Conservation (phyloP, 805 yeast genomes). For the Nakazawaea anatomiae region DNA sequence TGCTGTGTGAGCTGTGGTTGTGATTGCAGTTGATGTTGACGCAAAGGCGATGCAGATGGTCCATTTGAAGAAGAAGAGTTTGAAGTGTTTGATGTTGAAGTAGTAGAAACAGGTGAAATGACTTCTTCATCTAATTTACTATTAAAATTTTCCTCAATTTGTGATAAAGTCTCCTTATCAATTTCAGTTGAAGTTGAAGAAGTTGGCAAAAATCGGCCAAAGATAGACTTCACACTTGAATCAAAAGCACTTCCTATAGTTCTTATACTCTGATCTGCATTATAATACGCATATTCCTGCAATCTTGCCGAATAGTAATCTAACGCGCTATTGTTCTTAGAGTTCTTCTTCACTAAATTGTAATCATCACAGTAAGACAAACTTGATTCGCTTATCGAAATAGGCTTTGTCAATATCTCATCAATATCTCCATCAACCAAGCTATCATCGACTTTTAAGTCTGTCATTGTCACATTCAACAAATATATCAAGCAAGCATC, state of each 20-base stretch:
- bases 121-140: not conserved
- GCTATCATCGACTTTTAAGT: constrained; percentile 14
- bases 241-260: constrained; percentile 29
- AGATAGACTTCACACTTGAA: constrained; percentile 24
- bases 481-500: constrained; percentile 30
- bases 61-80: constrained; percentile 3
- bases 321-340: not conserved
- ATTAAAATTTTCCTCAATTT: constrained; percentile 23
- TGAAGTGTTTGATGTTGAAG: constrained; percentile 3
- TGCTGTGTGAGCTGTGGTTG: constrained; percentile 4
- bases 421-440: constrained; percentile 25
- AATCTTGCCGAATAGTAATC: constrained; percentile 7
- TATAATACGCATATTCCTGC: constrained; percentile 17
- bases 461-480: constrained; percentile 25
- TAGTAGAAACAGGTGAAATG: constrained; percentile 1
- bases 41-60: not conserved
- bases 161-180: constrained; percentile 17
- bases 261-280: constrained; percentile 30
- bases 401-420: constrained; percentile 32
- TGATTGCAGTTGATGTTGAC: not conserved
- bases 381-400: constrained; percentile 5
- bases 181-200: constrained; percentile 14
- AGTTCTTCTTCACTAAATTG: not conserved
- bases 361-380: constrained; percentile 11
- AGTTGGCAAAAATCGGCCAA: constrained; percentile 23